Conservation (phyloP, 2,329 filamentous ascomycete genomes). For the Chaetoscypha palmicola region DNA sequence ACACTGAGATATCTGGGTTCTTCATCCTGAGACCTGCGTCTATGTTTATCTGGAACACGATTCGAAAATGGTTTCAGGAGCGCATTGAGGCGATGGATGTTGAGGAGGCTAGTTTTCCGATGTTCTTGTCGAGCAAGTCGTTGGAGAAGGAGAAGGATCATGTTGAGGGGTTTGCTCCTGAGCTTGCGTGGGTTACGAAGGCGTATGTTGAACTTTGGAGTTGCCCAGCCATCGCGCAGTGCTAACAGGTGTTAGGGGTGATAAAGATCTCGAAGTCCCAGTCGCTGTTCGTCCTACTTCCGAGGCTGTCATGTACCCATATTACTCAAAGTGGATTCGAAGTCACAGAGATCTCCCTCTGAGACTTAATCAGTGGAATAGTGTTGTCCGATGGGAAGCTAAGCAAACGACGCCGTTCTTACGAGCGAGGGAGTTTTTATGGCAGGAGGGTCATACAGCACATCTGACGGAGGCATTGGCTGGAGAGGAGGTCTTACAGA, state of each 20-base stretch:
- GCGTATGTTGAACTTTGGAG: slow-evolving; percentile 44
- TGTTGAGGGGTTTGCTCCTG: slow-evolving; percentile 95
- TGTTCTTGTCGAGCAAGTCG: slow-evolving; percentile 90
- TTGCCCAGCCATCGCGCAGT: slow-evolving; percentile 5
- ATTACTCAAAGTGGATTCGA: slow-evolving; percentile 95
- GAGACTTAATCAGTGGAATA: slow-evolving; percentile 97
- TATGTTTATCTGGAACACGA: slow-evolving; percentile 61
- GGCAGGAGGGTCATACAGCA: slow-evolving; percentile 82
- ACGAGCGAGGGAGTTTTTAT: slow-evolving; percentile 88
- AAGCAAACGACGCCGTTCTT: slow-evolving; percentile 88
- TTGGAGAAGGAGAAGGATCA: slow-evolving; percentile 78
- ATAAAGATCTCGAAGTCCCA: slow-evolving; percentile 81
- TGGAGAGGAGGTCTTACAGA: slow-evolving; percentile 80
- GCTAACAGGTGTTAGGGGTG: slow-evolving; percentile 54
- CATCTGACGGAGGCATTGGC: slow-evolving; percentile 80
- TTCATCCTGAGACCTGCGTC: slow-evolving; percentile 76
- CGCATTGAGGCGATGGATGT: slow-evolving; percentile 88
- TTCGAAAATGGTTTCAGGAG: slow-evolving; percentile 60
- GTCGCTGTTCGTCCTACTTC: slow-evolving; percentile 63
- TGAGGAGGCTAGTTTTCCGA: slow-evolving; percentile 92
- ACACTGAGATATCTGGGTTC: slow-evolving; percentile 85
- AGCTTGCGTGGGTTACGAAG: slow-evolving; percentile 83
- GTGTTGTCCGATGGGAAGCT: slow-evolving; percentile 87
- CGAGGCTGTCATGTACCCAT: slow-evolving; percentile 85
- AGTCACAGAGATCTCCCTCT: slow-evolving; percentile 92